Evolutionary conservation across 2,329 filamentous ascomycete genomes (phyloP).

Genomic region (Bisporella sp.): DNA sequence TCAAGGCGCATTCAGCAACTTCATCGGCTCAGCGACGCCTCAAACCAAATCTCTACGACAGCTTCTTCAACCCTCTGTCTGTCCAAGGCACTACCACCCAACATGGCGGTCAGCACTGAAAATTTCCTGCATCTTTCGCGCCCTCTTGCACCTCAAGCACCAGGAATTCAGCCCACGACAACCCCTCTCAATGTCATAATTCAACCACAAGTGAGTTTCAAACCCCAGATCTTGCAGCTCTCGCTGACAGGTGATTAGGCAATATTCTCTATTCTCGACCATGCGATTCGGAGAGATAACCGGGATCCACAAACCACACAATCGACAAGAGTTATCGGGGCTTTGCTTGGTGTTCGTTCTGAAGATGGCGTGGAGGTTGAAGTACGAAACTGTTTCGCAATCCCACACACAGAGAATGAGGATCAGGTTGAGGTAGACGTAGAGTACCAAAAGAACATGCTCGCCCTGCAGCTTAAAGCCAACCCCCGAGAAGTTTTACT

Average conservation of each 20-base stretch:
- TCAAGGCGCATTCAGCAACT: no score
- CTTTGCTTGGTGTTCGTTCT: constrained; percentile 83
- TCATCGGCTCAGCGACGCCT: no score
- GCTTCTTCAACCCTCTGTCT: no score
- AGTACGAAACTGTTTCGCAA: constrained; percentile 93
- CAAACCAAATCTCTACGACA: no score
- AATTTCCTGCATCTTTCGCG: constrained; percentile 92
- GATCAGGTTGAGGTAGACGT: constrained; percentile 99
- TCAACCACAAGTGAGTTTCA: constrained; percentile 75
- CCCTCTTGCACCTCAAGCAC: constrained; percentile 74
- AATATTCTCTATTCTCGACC: constrained; percentile 77
- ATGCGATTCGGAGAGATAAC: constrained; percentile 70
- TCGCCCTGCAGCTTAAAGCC: constrained; percentile 86
- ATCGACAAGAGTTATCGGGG: constrained; percentile 94
- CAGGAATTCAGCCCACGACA: constrained; percentile 77
- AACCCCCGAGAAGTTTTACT: constrained; percentile 90
- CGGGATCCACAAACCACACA: constrained; percentile 48
- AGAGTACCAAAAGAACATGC: constrained; percentile 99
- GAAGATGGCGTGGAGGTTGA: constrained; percentile 97
- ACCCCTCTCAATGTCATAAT: constrained; percentile 90
- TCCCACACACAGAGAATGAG: constrained; percentile 95
- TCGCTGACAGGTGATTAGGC: constrained; percentile 38
- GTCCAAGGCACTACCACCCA: constrained; percentile 34
- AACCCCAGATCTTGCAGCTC: background rate
- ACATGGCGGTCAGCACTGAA: constrained; percentile 70